Base-by-base conservation (phyloP, 345 rosid species). In the Salix arbutifolia region DNA sequence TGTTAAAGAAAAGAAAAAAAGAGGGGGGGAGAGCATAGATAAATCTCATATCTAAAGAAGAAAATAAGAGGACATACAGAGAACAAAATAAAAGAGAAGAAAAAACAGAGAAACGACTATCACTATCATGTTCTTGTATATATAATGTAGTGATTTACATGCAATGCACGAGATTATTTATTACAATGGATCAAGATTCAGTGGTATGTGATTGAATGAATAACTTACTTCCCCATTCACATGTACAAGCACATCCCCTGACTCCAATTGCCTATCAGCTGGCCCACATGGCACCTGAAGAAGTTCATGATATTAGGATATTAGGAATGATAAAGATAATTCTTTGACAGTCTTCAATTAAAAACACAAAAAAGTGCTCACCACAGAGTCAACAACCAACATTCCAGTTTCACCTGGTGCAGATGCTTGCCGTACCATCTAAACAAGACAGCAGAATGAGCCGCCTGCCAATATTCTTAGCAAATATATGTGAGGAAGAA, bases 321-420 rank as follows among this genome's bases (percentile, higher is more conserved):
- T 12, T 44, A 44, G 48, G 77, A 60, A 82, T 42, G 65, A 50
- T 38, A 74, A 81, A 70, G 70, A 75, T 72, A 75, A 33, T 72
- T 17, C 44, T 48, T 52, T 11, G 62, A 69, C 53, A 44, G 21
- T 53, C 18, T 1, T 74, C n/a, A 71, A 71, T 28, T 64, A 38
- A 61, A 64, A 44, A 44, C 48, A 44, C 48, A 58, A 70, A 44
- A 8, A 56, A 6, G 44, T 52, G 35, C 92, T 88, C 67, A 95
- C 99, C 92, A 89, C 93, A 78, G 96, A 88, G 76, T 95, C 98
- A 70, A 91, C 96, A 78, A 95, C 98, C 58, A 95, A 97, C 94
- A 95, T 90, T 83, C 98, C 99, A 62, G 96, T 95, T 87, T 93
- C 99, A 77, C 86, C 92, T 10, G 82, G 78, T 33, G 90, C 89